A percentile compares a stretch with the other conserved stretches of the same genome.
These are phyloP conservation scores for Sclerotinia trifoliorum DNA, from an alignment of 2,329 filamentous ascomycete species.

Conservation along the genomic window DNA sequence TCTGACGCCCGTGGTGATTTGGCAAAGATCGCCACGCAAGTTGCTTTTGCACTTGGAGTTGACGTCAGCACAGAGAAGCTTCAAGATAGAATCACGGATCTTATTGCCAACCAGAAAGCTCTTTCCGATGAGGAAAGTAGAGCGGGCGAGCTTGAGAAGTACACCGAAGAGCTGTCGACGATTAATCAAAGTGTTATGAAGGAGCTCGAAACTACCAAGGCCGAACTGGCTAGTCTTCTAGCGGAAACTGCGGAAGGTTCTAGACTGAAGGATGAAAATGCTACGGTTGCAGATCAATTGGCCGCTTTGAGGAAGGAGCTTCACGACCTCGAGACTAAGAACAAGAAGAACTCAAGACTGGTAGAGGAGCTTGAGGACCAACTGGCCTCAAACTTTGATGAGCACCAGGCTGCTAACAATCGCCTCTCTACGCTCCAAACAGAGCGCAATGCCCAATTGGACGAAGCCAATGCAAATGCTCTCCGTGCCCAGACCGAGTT, in stretches of 20 bases:
- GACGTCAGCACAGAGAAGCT: constrained; percentile 69
- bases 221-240: constrained; percentile 53
- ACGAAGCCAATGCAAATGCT: constrained; percentile 71
- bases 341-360: constrained; percentile 87
- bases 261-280: constrained; percentile 45
- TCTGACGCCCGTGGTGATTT: constrained; percentile 65
- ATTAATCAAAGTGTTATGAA: constrained; percentile 60
- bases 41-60: constrained; percentile 59
- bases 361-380: constrained; percentile 97
- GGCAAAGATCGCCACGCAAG: constrained; percentile 61
- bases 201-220: constrained; percentile 61
- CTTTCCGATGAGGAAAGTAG: constrained; percentile 59
- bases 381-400: constrained; percentile 90
- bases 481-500: constrained; percentile 65
- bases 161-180: constrained; percentile 54
- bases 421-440: constrained; percentile 78
- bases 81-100: constrained; percentile 57
- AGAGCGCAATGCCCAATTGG: constrained; percentile 71
- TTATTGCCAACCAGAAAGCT: constrained; percentile 59
- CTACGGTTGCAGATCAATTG: constrained; percentile 55
- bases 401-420: constrained; percentile 82
- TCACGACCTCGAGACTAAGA: constrained; percentile 60
- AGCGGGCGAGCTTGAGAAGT: constrained; percentile 54
- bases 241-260: constrained; percentile 47
- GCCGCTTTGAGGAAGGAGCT: constrained; percentile 65